Conservation (phyloP, 352 stramenopile species). For the Phytophthora pisi region DNA sequence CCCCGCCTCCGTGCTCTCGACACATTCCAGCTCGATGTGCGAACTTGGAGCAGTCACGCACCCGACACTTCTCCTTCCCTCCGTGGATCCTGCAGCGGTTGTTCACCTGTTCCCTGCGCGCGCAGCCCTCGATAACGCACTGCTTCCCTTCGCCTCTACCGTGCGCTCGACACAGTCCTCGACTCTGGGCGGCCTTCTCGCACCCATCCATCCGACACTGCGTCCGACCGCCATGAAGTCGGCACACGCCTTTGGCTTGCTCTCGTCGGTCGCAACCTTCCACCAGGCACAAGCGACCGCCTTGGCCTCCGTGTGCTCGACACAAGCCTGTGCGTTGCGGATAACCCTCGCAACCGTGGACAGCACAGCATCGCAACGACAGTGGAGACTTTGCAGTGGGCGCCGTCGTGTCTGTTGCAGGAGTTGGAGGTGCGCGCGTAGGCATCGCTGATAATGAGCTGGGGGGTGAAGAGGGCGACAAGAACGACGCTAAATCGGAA, state of each 20-base stretch:
- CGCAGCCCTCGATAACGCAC: constrained; percentile 20
- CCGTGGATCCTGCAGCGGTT: constrained; percentile 70
- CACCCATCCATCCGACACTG: constrained; percentile 47
- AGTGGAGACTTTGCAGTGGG: not conserved
- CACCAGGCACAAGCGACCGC: constrained; percentile 16
- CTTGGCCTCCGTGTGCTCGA: constrained; percentile 21
- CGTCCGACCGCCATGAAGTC: constrained; percentile 16
- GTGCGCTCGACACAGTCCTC: constrained; percentile 57
- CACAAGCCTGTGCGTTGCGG: constrained; percentile 24
- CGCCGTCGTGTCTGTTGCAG: not conserved
- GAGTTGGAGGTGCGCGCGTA: not conserved
- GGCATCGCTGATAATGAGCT: not conserved
- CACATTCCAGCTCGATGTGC: constrained; percentile 37
- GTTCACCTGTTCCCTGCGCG: constrained; percentile 23
- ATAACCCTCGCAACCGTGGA: constrained; percentile 14
- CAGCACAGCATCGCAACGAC: constrained; percentile 8
- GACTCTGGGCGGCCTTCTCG: constrained; percentile 55
- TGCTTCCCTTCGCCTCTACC: constrained; percentile 46
- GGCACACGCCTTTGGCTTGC: constrained; percentile 18
- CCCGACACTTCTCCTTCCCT: constrained; percentile 50
- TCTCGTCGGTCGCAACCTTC: constrained; percentile 23
- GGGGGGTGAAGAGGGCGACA: not conserved
- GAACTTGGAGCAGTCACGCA: constrained; percentile 35
- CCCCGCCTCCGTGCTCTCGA: constrained; percentile 56
- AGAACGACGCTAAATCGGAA: constrained; percentile 1